Conservation (phyloP, 345 rosid species). For the Mangifera indica region DNA sequence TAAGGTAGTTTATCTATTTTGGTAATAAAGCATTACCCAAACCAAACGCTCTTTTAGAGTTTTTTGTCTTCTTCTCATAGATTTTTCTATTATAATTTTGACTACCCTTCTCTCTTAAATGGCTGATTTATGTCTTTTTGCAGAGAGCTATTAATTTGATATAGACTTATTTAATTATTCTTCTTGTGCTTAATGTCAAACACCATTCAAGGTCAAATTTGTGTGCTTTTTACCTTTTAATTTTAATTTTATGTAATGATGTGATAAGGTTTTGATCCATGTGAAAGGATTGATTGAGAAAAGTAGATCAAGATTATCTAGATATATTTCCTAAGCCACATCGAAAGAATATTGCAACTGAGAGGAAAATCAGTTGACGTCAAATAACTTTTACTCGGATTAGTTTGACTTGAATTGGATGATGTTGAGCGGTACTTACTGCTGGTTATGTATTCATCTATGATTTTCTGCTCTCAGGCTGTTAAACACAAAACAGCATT, state of each 20-base stretch:
- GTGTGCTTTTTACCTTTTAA: not conserved
- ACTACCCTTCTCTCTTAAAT: not conserved
- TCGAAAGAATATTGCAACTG: not conserved
- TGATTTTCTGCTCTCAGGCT: not conserved
- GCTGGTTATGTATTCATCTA: too few species aligned
- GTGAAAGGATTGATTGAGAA: not conserved
- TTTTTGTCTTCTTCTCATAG: not conserved
- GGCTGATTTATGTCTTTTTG: slow-evolving; percentile 5
- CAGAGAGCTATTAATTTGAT: not conserved
- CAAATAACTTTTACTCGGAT: not conserved
- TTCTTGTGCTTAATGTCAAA: not conserved
- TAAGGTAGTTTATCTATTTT: too few species aligned
- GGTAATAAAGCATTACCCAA: too few species aligned
- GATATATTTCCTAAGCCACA: not conserved
- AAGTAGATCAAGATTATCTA: not conserved
- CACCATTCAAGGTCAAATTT: not conserved
- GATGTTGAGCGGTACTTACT: not conserved
- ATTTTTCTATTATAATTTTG: not conserved
- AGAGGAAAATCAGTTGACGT: not conserved
- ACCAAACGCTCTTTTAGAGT: too few species aligned
- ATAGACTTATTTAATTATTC: not conserved
- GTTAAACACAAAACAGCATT: not conserved
- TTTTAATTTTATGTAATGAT: not conserved
- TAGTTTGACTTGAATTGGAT: not conserved
- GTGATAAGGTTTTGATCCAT: not conserved